phyloP scores from a whole-genome alignment of 768 basidiomycete species.

The Agrocybe chaxingu region DNA sequence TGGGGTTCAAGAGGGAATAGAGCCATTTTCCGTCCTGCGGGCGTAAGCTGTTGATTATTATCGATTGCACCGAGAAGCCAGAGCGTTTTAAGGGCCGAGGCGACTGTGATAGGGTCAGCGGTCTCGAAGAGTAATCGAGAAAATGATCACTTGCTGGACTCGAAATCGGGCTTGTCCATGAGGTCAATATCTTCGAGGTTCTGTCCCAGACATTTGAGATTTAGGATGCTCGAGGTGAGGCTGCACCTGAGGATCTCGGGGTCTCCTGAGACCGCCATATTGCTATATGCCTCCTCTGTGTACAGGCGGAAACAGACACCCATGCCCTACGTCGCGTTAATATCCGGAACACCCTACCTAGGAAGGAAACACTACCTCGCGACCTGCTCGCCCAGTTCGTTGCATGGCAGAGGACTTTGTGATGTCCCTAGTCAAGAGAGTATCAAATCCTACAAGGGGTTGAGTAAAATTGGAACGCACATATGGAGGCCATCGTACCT shows the following conservation, averaged over 20 bases:
- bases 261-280: slow-evolving; percentile 62
- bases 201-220: slow-evolving; percentile 81
- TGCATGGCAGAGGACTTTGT: slow-evolving; percentile 91
- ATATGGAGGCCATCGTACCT: slow-evolving; percentile 34
- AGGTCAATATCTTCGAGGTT: slow-evolving; percentile 80
- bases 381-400: slow-evolving; percentile 94
- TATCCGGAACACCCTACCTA: background rate
- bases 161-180: slow-evolving; percentile 81
- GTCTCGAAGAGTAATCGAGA: background rate
- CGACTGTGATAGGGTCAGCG: slow-evolving; percentile 35
- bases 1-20: slow-evolving; percentile 90
- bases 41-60: slow-evolving; percentile 60
- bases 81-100: slow-evolving; percentile 65
- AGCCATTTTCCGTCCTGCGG: slow-evolving; percentile 80
- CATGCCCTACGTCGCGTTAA: slow-evolving; percentile 45
- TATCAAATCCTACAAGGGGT: slow-evolving; percentile 72
- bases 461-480: slow-evolving; percentile 3
- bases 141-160: slow-evolving; percentile 54
- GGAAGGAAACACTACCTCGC: slow-evolving; percentile 54
- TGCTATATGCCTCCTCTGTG: slow-evolving; percentile 74
- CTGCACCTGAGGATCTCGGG: slow-evolving; percentile 92
- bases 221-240: slow-evolving; percentile 78
- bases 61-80: slow-evolving; percentile 81
- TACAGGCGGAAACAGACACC: slow-evolving; percentile 93
- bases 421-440: slow-evolving; percentile 76